A percentile compares a stretch with the other conserved stretches of the same genome.
Evolutionary conservation across 495 filamentous ascomycete species (phyloP).

Genomic region (Xeromyces bisporus): DNA sequence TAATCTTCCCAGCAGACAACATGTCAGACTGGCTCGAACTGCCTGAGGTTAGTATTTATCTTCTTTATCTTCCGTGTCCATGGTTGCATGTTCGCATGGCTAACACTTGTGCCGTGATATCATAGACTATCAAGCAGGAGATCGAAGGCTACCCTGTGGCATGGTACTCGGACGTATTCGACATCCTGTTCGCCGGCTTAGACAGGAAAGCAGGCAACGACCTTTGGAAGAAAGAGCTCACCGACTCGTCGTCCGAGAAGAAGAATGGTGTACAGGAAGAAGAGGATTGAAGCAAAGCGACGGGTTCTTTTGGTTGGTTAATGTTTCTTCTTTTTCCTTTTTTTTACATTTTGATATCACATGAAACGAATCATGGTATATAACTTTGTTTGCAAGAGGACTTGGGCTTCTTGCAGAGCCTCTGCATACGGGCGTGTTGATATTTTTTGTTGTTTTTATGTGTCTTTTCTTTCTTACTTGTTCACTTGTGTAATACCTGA

Average conservation of each 20-base stretch:
- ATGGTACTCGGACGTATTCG: constrained; percentile 93
- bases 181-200: constrained; percentile 72
- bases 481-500: not conserved
- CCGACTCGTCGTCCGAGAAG: constrained; percentile 37
- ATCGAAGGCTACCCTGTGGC: constrained; percentile 74
- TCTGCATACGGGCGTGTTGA: not conserved
- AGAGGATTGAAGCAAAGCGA: constrained; percentile 7
- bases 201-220: constrained; percentile 55
- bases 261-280: constrained; percentile 24
- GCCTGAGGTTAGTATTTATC: constrained; percentile 52
- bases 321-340: constrained; percentile 4
- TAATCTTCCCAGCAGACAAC: constrained; percentile 93
- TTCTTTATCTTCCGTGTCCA: not conserved
- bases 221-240: constrained; percentile 55
- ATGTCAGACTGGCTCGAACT: constrained; percentile 93
- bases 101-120: constrained; percentile 4
- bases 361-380: too few species aligned
- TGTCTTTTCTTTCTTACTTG: constrained; percentile 1
- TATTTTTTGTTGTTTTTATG: constrained; percentile 2
- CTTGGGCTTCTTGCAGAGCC: not conserved
- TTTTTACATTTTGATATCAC: constrained; percentile 7
- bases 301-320: constrained; percentile 3
- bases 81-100: constrained; percentile 15
- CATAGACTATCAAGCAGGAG: constrained; percentile 89
- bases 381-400: too few species aligned